Percentiles rank a stretch among this genome's conserved stretches.
Evolutionary conservation across 352 stramenopile species (phyloP).

Genomic region (Aphanomyces astaci): DNA sequence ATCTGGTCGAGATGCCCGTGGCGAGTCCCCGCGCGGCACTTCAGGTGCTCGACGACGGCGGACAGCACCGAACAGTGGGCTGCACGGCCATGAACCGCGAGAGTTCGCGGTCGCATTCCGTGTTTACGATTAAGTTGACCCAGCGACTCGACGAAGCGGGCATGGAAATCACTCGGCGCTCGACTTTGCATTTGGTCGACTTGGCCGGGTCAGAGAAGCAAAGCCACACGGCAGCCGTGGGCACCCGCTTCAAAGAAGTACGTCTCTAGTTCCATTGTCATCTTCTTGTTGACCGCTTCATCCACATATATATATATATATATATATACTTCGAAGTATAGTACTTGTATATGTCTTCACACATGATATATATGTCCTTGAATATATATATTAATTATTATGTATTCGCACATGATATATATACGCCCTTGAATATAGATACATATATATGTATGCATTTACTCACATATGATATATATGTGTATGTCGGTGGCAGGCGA

Average conservation of each 20-base stretch:
- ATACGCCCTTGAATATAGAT: no score
- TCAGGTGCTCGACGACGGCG: slow-evolving; percentile 62
- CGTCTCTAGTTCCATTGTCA: not conserved
- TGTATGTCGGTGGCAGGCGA: slow-evolving; percentile 5
- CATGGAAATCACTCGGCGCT: slow-evolving; percentile 55
- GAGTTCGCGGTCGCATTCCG: slow-evolving; percentile 93
- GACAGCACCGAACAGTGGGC: slow-evolving; percentile 88
- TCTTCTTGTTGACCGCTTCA: no score
- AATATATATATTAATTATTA: no score
- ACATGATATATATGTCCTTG: no score
- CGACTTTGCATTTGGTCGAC: slow-evolving; percentile 79
- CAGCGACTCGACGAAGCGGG: slow-evolving; percentile 61
- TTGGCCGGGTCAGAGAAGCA: slow-evolving; percentile 84
- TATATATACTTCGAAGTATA: no score
- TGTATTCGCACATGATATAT: no score
- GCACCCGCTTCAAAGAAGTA: slow-evolving; percentile 79
- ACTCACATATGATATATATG: not conserved
- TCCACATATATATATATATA: no score
- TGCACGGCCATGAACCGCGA: slow-evolving; percentile 97
- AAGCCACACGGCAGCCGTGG: slow-evolving; percentile 63
- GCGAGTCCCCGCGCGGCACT: slow-evolving; percentile 54
- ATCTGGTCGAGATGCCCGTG: slow-evolving; percentile 60
- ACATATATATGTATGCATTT: no score
- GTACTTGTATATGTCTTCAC: no score
- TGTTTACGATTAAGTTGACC: slow-evolving; percentile 95